These are phyloP conservation scores for Lentinula sp. DNA, from an alignment of 768 basidiomycete genomes.

Conservation along the genomic window DNA sequence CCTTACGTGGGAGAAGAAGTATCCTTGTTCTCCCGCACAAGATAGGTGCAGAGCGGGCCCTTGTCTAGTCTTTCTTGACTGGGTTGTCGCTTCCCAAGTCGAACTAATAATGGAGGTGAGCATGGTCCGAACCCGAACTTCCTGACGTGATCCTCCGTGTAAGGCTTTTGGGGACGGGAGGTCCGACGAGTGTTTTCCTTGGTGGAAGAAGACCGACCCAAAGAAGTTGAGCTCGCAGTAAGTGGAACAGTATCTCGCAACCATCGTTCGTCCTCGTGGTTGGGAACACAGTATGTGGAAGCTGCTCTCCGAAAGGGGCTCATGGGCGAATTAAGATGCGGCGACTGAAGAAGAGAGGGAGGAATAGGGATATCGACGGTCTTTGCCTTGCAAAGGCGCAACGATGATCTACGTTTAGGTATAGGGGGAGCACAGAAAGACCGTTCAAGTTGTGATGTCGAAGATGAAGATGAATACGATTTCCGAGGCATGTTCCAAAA, in stretches of 20 bases:
- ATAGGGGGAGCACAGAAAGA: background rate
- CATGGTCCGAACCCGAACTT: background rate
- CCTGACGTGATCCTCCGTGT: background rate
- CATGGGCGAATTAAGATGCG: slow-evolving; percentile 39
- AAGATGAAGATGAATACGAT: background rate
- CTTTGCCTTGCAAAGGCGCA: background rate
- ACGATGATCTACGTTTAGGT: background rate
- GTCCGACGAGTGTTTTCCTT: background rate
- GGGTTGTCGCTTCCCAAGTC: background rate
- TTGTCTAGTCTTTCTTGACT: background rate
- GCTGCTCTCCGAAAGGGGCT: slow-evolving; percentile 40
- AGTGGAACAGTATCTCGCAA: slow-evolving; percentile 58
- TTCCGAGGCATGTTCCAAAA: background rate
- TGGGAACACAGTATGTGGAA: slow-evolving; percentile 29
- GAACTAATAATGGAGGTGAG: background rate
- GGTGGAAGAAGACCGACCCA: background rate
- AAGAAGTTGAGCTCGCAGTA: slow-evolving; percentile 1
- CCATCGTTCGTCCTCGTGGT: slow-evolving; percentile 52
- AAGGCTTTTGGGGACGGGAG: no score
- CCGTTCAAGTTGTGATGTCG: background rate
- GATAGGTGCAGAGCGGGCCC: background rate
- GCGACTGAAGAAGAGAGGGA: slow-evolving; percentile 50
- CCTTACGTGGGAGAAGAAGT: background rate
- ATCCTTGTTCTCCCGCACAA: background rate
- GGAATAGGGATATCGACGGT: slow-evolving; percentile 44